Conservation (phyloP, 2,329 filamentous ascomycete genomes). For the Periglandula ipomoeae region DNA sequence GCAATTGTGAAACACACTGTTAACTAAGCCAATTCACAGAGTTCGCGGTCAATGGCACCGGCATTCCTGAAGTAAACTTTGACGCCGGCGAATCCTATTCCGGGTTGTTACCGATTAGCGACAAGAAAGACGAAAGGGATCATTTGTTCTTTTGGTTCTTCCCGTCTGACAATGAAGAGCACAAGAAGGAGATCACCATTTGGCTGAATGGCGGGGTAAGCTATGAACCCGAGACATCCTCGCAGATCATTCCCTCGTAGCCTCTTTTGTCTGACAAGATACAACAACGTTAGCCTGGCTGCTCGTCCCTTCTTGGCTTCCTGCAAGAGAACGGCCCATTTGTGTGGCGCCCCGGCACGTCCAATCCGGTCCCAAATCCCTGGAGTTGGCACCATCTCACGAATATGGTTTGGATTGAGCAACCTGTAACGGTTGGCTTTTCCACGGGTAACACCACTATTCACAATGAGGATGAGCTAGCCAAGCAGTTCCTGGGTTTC, state of each 20-base stretch:
- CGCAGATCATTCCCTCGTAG: fast-evolving
- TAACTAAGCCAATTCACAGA: conserved; percentile 28
- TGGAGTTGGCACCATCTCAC: conserved; percentile 52
- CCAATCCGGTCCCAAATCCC: conserved; percentile 52
- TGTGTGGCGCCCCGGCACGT: conserved; percentile 61
- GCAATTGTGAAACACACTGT: too few species aligned
- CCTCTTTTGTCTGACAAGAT: too few species aligned
- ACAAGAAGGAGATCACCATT: conserved; percentile 50
- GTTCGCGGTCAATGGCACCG: conserved; percentile 51
- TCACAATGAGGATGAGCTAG: conserved; percentile 56
- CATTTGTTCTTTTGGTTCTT: conserved; percentile 62
- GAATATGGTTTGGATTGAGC: conserved; percentile 62
- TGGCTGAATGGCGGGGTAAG: conserved; percentile 49
- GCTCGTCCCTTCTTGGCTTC: conserved; percentile 56
- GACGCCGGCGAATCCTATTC: conserved; percentile 53
- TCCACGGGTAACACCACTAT: conserved; percentile 55
- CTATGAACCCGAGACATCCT: conserved; percentile 5
- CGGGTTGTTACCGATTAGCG: conserved; percentile 45
- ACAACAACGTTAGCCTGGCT: conserved; percentile 32
- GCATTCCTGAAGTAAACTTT: conserved; percentile 55
- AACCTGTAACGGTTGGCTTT: conserved; percentile 60
- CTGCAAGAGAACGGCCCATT: conserved; percentile 73
- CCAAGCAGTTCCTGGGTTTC: conserved; percentile 66
- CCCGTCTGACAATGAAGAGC: conserved; percentile 38
- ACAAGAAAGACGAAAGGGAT: conserved; percentile 36